Base-by-base conservation (phyloP, 805 yeast species). In the Monosporozyma yasuniensis region DNA sequence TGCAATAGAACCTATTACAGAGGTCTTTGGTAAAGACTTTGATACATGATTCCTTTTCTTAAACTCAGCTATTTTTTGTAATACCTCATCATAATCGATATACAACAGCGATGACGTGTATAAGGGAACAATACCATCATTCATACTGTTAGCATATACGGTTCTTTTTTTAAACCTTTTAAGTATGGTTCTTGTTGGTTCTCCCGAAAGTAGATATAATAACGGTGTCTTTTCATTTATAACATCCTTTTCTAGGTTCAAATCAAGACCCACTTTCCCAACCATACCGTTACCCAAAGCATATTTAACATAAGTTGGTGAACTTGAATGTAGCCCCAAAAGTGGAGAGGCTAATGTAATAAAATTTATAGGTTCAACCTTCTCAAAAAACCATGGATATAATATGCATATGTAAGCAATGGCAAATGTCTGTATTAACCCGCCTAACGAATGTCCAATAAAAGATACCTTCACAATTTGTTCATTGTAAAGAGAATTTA, bases 41-140 rank as follows among this genome's bases (percentile, higher is more conserved):
- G 42, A 18, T 14, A 23, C 46, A 7, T 47, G 27, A 11, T 43
- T 30, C 25, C 30, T 52, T 18, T 35, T 34, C 37, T 52, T 53
- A 61, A 43, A 60, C 50, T 49, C 69, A 66, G 46, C 69, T 63
- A 52, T 57, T 34, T 57, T 56, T 21, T 42, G 32, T 4, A 64
- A 30, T 3, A 67, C 50, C 1, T 79, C 86, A 51, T 76, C 75
- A 68, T 82, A 83, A 61, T 86, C 91, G 19, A 86, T 55, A 59
- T 76, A 86, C 22, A 86, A 65, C 47, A 86, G 63, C 0, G 88
- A 81, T 0, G 88, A 76, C 0, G 95, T 83, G 51, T 90, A 72
- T 48, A 86, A 69, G 0, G 93, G 93, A 0, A 86, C 93, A 39
- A 86, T 83, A 1, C 93, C 95, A 66, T 86, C 95, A 61, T 86